Percentiles rank a stretch among this genome's conserved stretches.
phyloP scores from a whole-genome alignment of 805 yeast species.

The Yamadazyma phyllophila region DNA sequence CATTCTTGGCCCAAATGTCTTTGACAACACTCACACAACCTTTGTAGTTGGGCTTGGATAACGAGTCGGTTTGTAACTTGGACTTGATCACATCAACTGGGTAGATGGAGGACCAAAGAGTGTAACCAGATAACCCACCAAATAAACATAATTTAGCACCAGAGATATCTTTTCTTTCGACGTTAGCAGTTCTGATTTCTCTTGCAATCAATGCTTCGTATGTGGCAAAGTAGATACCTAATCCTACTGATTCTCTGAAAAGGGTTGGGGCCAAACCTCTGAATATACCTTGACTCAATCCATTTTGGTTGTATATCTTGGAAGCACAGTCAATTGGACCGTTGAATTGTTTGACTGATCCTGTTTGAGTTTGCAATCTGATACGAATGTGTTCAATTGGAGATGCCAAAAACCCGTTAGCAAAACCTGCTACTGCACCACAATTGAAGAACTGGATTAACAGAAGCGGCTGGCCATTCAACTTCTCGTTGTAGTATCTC shows the following conservation, averaged over 20 bases:
- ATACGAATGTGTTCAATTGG: slow-evolving; percentile 97
- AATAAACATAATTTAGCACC: slow-evolving; percentile 82
- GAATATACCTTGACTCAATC: slow-evolving; percentile 56
- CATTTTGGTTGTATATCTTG: slow-evolving; percentile 54
- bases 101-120: slow-evolving; percentile 81
- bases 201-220: slow-evolving; percentile 83
- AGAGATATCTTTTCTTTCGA: slow-evolving; percentile 71
- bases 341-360: slow-evolving; percentile 45
- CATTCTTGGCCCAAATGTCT: slow-evolving; percentile 54
- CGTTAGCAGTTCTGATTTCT: slow-evolving; percentile 47
- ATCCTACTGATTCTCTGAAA: slow-evolving; percentile 80
- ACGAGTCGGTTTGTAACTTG: slow-evolving; percentile 67
- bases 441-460: slow-evolving; percentile 70
- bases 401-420: slow-evolving; percentile 83
- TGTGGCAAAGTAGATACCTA: slow-evolving; percentile 84
- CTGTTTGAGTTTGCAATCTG: slow-evolving; percentile 84
- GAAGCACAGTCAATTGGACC: slow-evolving; percentile 77
- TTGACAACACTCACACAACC: slow-evolving; percentile 58
- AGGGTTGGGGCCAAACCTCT: slow-evolving; percentile 84
- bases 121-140: slow-evolving; percentile 90
- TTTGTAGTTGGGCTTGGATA: slow-evolving; percentile 56
- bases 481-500: slow-evolving; percentile 57
- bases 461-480: slow-evolving; percentile 46
- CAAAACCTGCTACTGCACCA: slow-evolving; percentile 91
- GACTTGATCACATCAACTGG: slow-evolving; percentile 93